phyloP scores from a whole-genome alignment of 768 basidiomycete species.

The Hericium rajendrae region DNA sequence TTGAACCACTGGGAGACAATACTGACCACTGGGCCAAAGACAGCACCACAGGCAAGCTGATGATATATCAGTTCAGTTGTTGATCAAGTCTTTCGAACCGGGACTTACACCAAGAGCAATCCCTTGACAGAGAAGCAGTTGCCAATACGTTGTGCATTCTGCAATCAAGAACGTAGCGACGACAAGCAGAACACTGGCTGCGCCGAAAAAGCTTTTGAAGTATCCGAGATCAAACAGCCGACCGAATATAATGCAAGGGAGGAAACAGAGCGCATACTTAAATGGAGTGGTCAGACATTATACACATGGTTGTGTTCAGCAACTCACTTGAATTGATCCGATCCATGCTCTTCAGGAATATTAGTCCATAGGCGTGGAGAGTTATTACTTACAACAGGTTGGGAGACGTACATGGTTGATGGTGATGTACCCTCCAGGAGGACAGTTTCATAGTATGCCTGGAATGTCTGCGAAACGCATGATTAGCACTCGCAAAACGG shows the following conservation, averaged over 20 bases:
- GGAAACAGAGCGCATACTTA: constrained; percentile 53
- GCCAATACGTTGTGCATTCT: constrained; percentile 68
- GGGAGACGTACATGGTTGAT: constrained; percentile 46
- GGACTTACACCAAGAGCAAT: constrained; percentile 49
- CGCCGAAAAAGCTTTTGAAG: constrained; percentile 39
- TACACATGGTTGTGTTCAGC: background rate
- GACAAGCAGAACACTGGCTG: constrained; percentile 42
- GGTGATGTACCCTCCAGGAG: constrained; percentile 39
- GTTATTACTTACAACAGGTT: background rate
- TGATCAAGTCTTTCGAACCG: too few relatives aligned
- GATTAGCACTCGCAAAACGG: too few relatives aligned
- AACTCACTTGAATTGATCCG: constrained; percentile 56
- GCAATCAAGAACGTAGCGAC: constrained; percentile 52
- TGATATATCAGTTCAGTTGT: background rate
- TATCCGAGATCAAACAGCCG: constrained; percentile 68
- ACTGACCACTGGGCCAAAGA: constrained; percentile 53
- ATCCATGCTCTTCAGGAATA: constrained; percentile 56
- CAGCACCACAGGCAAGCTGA: constrained; percentile 32
- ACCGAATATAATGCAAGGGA: constrained; percentile 54
- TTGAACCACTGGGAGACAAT: constrained; percentile 71
- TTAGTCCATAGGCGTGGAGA: background rate
- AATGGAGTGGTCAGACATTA: background rate
- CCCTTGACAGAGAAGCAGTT: constrained; percentile 69
- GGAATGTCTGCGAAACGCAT: constrained; percentile 43
- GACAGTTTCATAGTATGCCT: constrained; percentile 56